Percentiles rank a stretch among this genome's conserved stretches.
Evolutionary conservation across 768 basidiomycete species (phyloP).

Genomic region (Auricularia heimuer): DNA sequence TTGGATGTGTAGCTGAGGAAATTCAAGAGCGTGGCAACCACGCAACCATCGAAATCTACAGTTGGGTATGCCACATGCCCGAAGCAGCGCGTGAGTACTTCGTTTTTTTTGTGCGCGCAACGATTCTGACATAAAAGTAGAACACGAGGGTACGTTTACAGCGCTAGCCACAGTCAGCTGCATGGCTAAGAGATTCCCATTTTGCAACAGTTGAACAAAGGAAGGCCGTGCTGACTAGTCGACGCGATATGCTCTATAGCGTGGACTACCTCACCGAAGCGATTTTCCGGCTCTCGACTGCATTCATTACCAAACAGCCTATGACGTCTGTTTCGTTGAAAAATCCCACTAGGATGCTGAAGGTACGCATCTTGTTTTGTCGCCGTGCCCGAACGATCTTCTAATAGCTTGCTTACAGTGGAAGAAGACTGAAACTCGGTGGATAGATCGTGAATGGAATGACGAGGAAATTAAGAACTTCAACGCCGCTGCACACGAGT

Average conservation of each 20-base stretch:
- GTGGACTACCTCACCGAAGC: slow-evolving; percentile 82
- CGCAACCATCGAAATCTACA: slow-evolving; percentile 62
- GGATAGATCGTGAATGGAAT: slow-evolving; percentile 62
- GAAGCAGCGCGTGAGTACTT: slow-evolving; percentile 52
- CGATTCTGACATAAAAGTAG: neutral
- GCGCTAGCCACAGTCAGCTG: neutral
- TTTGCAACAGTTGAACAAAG: slow-evolving; percentile 49
- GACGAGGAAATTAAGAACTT: slow-evolving; percentile 62
- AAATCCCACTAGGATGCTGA: slow-evolving; percentile 44
- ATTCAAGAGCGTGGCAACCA: slow-evolving; percentile 58
- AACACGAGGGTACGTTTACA: neutral
- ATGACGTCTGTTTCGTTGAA: slow-evolving; percentile 58
- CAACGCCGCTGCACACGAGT: slow-evolving; percentile 60
- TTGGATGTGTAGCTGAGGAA: slow-evolving; percentile 7
- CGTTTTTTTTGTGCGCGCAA: neutral
- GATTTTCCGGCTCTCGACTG: slow-evolving; percentile 60
- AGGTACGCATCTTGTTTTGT: slow-evolving; percentile 34
- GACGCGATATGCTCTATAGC: slow-evolving; percentile 39
- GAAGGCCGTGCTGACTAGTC: slow-evolving; percentile 46
- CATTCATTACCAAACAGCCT: slow-evolving; percentile 45
- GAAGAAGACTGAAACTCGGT: slow-evolving; percentile 58
- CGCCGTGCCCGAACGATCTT: neutral
- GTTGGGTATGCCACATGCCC: slow-evolving; percentile 52
- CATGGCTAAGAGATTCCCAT: neutral
- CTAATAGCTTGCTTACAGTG: slow-evolving; percentile 37